Evolutionary conservation across 2,329 filamentous ascomycete genomes (phyloP), one percentile per base, ranked within the genome.

Genomic region (Nemania sp.): DNA sequence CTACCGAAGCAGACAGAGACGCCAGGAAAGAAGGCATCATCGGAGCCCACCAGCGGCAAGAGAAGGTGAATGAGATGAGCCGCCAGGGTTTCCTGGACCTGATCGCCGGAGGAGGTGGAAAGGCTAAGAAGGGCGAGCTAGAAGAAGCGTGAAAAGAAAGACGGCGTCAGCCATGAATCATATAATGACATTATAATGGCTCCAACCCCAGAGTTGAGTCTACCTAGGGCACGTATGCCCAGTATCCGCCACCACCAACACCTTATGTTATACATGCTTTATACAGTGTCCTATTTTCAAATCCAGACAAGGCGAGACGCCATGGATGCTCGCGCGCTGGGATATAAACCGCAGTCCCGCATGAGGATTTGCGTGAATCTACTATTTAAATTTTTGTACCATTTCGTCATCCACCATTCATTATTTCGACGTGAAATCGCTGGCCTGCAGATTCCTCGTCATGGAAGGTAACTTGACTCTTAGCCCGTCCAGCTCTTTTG

Each of bases 51-150:
- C 89, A 92, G 80, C 89, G 93, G 72, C 92, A 97, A 81, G 93
- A 97, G 81, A 94, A 92, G 83, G 86, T 97, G 60, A 96, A 93
- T 72, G 94, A 98, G 85, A 96, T 99, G 90, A 97, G 92, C 79
- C 97, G 97, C 83, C 93, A 98, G 82, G 94, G 95, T 0, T 99
- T 98, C 82, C 81, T 99, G 79, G 95, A 98, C 69, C 82, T 98
- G 79, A 97, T 99, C 78, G 88, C 88, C 3, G 87, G 86, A 1
- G 87, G 88, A 22, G 88, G 88, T 11, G 87, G 88, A 0, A 84
- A 83, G 24, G 71, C 89, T 73, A 90, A 88, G 75, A 89, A 88
- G 80, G 84, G 85, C 6, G 84, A 80, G 4, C 76, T 90, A 60
- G 87, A 89, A 76, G 87, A 89, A 78, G 87, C 87, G 38, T 87